A percentile compares a stretch with the other conserved stretches of the same genome.
Evolutionary conservation across 73 alveolate genomes (phyloP).

Genomic region (Tetrahymena thermophila): DNA sequence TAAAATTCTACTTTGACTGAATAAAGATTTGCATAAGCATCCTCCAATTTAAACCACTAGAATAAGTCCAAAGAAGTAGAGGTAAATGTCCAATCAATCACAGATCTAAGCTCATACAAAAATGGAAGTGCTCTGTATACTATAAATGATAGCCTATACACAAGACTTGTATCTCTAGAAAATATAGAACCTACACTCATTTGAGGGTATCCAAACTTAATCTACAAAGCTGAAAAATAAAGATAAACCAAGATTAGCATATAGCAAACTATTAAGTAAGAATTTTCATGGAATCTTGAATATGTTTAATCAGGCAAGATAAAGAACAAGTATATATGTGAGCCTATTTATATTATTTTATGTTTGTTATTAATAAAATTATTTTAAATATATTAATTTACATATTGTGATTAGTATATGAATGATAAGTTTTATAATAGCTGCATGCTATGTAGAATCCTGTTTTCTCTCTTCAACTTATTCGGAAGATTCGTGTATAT

Average conservation of each 20-base stretch:
- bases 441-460: constrained; percentile 20
- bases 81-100: constrained; percentile 95
- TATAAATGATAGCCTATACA: constrained; percentile 57
- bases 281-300: constrained; percentile 24
- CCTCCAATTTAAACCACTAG: constrained; percentile 91
- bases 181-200: constrained; percentile 39
- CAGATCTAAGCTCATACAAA: constrained; percentile 81
- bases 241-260: constrained; percentile 63
- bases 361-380: neutral
- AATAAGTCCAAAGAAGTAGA: constrained; percentile 83
- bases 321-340: constrained; percentile 25
- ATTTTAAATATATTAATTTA: neutral
- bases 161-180: constrained; percentile 35
- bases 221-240: constrained; percentile 60
- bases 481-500: neutral
- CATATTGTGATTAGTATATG: constrained; percentile 6
- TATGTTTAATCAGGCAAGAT: constrained; percentile 17
- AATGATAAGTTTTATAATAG: neutral
- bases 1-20: neutral
- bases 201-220: constrained; percentile 76
- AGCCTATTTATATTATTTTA: neutral
- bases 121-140: constrained; percentile 83
- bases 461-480: neutral
- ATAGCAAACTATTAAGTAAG: constrained; percentile 59
- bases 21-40: constrained; percentile 76